Evolutionary conservation across 257 asterid genomes (phyloP).

Genomic region (Rauvolfia tetraphylla): DNA sequence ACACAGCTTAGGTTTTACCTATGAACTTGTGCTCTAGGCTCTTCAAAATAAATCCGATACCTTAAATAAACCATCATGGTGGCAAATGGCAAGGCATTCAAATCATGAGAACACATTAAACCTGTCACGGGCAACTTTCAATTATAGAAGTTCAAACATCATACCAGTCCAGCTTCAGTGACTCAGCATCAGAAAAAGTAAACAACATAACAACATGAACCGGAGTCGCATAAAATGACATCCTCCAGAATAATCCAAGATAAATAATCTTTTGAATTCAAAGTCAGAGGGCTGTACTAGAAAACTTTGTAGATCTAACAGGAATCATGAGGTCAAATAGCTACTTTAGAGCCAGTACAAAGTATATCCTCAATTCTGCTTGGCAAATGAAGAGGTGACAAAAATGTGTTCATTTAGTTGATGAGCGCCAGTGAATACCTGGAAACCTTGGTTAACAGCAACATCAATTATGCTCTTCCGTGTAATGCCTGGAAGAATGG

Average conservation of each 20-base stretch:
- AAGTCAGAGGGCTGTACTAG: background rate
- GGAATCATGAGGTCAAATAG: background rate
- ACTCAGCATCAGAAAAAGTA: background rate
- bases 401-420: background rate
- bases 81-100: background rate
- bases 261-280: background rate
- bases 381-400: background rate
- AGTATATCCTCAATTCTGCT: background rate
- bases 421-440: constrained; percentile 24
- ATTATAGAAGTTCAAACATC: background rate
- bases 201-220: background rate
- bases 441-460: constrained; percentile 42
- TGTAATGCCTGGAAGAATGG: constrained; percentile 50
- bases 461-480: constrained; percentile 51
- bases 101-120: background rate
- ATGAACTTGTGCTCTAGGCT: background rate
- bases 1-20: background rate
- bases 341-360: background rate
- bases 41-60: background rate
- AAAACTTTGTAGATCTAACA: background rate
- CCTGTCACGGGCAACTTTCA: background rate
- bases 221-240: background rate
- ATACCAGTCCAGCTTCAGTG: background rate
- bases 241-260: background rate
- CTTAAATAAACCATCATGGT: background rate